Evolutionary conservation across 73 alveolate species (phyloP).

Genomic region (Blepharisma stoltei): DNA sequence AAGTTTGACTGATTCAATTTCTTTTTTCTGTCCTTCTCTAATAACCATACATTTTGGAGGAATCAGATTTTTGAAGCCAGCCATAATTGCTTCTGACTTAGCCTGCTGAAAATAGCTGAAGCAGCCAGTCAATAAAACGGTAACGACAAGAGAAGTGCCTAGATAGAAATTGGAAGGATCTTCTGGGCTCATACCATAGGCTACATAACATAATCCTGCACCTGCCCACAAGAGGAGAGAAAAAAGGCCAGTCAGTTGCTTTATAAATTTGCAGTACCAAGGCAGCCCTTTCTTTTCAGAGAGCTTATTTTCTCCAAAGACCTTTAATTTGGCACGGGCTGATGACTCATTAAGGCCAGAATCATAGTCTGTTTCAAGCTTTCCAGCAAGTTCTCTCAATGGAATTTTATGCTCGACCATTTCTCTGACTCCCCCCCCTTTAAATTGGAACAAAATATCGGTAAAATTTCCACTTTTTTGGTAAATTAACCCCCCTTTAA

Average conservation of each 20-base stretch:
- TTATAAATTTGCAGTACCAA: conserved; percentile 63
- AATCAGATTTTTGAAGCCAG: conserved; percentile 58
- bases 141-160: conserved; percentile 75
- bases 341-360: conserved; percentile 38
- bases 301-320: conserved; percentile 74
- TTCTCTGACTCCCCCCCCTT: too few relatives aligned
- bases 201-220: conserved; percentile 70
- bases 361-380: conserved; percentile 34
- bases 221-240: conserved; percentile 84
- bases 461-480: too few relatives aligned
- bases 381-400: conserved; percentile 29
- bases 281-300: conserved; percentile 82
- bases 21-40: conserved; percentile 67
- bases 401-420: conserved; percentile 53
- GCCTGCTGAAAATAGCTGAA: conserved; percentile 70
- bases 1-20: conserved; percentile 58
- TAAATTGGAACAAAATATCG: too few relatives aligned
- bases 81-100: conserved; percentile 88
- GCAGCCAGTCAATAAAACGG: conserved; percentile 69
- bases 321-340: conserved; percentile 47
- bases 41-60: conserved; percentile 34
- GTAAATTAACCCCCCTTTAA: too few relatives aligned
- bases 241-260: conserved; percentile 70
- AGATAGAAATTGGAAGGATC: conserved; percentile 76
- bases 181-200: conserved; percentile 73